Evolutionary conservation across 192 early-diverging fungal genomes (phyloP).

Genomic region (Coemansia sp.): DNA sequence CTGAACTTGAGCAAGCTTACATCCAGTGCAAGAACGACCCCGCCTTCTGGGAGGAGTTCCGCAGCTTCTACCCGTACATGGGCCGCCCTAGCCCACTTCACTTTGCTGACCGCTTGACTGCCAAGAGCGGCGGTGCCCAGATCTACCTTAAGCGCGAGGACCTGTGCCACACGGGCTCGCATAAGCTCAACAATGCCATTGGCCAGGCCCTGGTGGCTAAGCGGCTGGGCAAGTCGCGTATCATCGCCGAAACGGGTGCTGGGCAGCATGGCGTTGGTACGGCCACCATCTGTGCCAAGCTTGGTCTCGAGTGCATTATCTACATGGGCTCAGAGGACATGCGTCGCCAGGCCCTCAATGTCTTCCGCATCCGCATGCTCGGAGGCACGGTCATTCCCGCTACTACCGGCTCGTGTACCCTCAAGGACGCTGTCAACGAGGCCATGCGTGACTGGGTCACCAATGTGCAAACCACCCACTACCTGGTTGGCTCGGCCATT

Average conservation of each 20-base stretch:
- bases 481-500: constrained; percentile 95
- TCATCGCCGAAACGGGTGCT: constrained; percentile 98
- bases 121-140: constrained; percentile 70
- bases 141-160: constrained; percentile 99
- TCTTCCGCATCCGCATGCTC: constrained; percentile 92
- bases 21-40: constrained; percentile 79
- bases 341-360: constrained; percentile 89
- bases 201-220: constrained; percentile 94
- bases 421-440: constrained; percentile 99
- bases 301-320: constrained; percentile 92
- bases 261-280: constrained; percentile 99
- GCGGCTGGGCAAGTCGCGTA: constrained; percentile 91
- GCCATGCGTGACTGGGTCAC: constrained; percentile 99
- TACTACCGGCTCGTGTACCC: constrained; percentile 69
- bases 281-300: constrained; percentile 96
- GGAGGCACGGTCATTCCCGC: constrained; percentile 92
- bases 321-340: constrained; percentile 99
- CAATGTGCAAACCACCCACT: constrained; percentile 91
- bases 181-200: constrained; percentile 99
- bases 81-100: constrained; percentile 87
- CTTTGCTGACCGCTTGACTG: constrained; percentile 83
- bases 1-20: constrained; percentile 86
- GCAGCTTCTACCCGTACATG: constrained; percentile 87
- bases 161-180: constrained; percentile 97
- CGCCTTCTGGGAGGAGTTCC: constrained; percentile 90